A percentile compares a stretch with the other conserved stretches of the same genome.
Evolutionary conservation across 768 basidiomycete species (phyloP).

Genomic region (Leccinum broughii): DNA sequence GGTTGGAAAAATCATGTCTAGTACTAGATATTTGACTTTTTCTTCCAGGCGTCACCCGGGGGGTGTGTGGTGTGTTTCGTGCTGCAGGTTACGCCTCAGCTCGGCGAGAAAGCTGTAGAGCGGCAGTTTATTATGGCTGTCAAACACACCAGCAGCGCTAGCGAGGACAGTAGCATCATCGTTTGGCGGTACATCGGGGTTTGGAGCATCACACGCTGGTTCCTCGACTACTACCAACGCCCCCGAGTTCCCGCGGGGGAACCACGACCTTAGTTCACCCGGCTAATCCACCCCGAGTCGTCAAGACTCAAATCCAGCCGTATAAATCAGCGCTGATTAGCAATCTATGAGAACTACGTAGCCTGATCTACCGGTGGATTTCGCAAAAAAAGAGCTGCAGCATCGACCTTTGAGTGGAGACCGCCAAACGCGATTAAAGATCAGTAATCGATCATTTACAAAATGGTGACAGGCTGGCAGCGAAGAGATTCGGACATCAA

Average conservation of each 20-base stretch:
- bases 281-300: no score
- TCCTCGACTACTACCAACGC: not conserved
- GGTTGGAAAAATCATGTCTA: not conserved
- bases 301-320: no score
- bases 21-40: not conserved
- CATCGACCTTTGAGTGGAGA: not conserved
- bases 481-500: not conserved
- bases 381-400: no score
- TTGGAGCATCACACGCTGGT: not conserved
- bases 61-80: not conserved
- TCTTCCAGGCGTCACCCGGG: not conserved
- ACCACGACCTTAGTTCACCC: not conserved
- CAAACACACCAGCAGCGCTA: not conserved
- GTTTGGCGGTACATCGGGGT: not conserved
- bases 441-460: not conserved
- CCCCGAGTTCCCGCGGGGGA: not conserved
- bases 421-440: not conserved
- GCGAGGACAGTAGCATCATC: not conserved
- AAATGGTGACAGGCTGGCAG: not conserved
- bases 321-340: no score
- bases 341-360: no score
- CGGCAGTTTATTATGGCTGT: not conserved
- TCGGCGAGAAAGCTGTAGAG: not conserved
- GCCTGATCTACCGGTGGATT: no score
- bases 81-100: not conserved